Evolutionary conservation across 108 stramenopile species (phyloP).

Genomic region (Nitzschia sp.): DNA sequence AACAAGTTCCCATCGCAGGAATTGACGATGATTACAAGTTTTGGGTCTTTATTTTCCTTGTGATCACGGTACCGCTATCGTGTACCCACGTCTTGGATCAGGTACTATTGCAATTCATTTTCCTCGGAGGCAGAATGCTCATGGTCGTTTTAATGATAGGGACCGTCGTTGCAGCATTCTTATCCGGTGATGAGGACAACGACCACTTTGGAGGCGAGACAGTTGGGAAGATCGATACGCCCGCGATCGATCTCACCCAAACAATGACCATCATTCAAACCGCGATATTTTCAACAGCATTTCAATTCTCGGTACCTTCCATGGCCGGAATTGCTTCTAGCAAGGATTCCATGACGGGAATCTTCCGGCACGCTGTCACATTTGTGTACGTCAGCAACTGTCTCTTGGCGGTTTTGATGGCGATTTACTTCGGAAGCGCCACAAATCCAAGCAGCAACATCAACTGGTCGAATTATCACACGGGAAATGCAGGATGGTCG

Average conservation of each 20-base stretch:
- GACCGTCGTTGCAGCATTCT: slow-evolving; percentile 4
- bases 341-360: slow-evolving; percentile 7
- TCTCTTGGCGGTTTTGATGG: background rate
- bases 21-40: slow-evolving; percentile 9
- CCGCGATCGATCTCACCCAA: background rate
- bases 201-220: background rate
- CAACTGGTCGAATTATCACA: slow-evolving; percentile 1
- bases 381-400: slow-evolving; percentile 2
- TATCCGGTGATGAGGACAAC: background rate
- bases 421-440: slow-evolving; percentile 16
- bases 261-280: slow-evolving; percentile 12
- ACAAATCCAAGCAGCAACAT: slow-evolving; percentile 7
- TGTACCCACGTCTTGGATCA: slow-evolving; percentile 18
- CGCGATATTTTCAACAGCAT: slow-evolving; percentile 19
- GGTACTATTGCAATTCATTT: slow-evolving; percentile 13
- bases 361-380: background rate
- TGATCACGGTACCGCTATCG: slow-evolving; percentile 15
- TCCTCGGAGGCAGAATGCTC: slow-evolving; percentile 6
- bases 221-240: background rate
- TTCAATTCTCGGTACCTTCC: slow-evolving; percentile 22
- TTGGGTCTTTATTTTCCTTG: slow-evolving; percentile 7
- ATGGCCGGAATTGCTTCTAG: background rate
- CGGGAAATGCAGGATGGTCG: background rate
- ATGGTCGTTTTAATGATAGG: slow-evolving; percentile 26
- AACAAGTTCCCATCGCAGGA: background rate